Conservation (phyloP, 768 basidiomycete genomes). For the Macrocybe gigantea region DNA sequence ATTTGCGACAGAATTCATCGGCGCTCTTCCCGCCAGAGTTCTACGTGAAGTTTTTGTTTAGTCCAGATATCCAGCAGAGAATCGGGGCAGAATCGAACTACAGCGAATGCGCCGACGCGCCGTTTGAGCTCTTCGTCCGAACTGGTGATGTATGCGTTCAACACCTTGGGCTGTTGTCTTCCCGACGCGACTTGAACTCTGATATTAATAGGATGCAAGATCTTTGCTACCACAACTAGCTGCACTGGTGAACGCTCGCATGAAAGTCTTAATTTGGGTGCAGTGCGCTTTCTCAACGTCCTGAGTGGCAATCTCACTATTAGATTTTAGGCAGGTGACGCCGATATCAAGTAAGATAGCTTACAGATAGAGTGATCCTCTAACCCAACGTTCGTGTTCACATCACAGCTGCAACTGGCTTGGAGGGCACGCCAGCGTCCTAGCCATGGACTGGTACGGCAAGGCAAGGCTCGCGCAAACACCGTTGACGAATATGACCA, state of each 20-base stretch:
- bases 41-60: conserved; percentile 41
- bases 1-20: conserved; percentile 51
- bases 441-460: conserved; percentile 39
- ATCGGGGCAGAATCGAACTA: conserved; percentile 53
- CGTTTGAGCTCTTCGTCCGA: conserved; percentile 31
- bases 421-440: conserved; percentile 34
- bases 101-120: conserved; percentile 40
- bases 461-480: conserved; percentile 29
- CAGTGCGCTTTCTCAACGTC: conserved; percentile 1
- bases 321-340: conserved; percentile 34
- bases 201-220: conserved; percentile 39
- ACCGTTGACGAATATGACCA: conserved; percentile 49
- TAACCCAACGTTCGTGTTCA: not conserved
- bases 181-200: not conserved
- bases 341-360: conserved; percentile 40
- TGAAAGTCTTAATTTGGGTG: conserved; percentile 46
- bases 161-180: not conserved
- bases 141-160: conserved; percentile 47
- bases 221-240: conserved; percentile 45
- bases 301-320: conserved; percentile 7
- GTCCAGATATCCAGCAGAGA: conserved; percentile 24
- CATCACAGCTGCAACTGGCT: conserved; percentile 40
- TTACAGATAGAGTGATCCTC: not conserved
- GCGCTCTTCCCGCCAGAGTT: conserved; percentile 52
- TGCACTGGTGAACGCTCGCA: conserved; percentile 35